phyloP scores from a whole-genome alignment of 140 eudicot species.

The Erigeron philadelphicus region DNA sequence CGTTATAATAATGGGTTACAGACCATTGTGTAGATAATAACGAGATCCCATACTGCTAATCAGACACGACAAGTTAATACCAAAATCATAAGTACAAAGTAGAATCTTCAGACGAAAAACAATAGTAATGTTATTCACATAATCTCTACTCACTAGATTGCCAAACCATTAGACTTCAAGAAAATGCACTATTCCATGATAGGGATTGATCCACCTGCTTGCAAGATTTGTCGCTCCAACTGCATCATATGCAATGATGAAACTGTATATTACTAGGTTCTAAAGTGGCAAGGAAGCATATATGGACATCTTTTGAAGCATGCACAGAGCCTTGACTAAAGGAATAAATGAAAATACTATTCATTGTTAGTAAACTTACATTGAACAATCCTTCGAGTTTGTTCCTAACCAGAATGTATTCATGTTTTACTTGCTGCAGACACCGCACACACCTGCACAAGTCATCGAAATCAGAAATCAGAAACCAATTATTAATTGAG shows the following conservation, averaged over 20 bases:
- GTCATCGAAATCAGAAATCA: not conserved
- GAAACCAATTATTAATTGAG: not conserved
- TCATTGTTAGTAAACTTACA: slow-evolving; percentile 35
- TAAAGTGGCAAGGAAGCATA: not conserved
- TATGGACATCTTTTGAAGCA: not conserved
- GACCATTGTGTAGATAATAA: slow-evolving; percentile 15
- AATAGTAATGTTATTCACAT: slow-evolving; percentile 34
- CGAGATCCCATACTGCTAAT: slow-evolving; percentile 10
- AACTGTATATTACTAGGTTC: not conserved
- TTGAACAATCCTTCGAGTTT: slow-evolving; percentile 66
- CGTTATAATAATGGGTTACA: slow-evolving; percentile 10
- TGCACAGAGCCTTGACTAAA: not conserved
- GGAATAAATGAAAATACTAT: not conserved
- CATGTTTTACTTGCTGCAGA: slow-evolving; percentile 56
- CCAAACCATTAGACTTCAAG: slow-evolving; percentile 8
- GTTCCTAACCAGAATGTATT: slow-evolving; percentile 59
- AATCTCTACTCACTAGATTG: slow-evolving; percentile 29
- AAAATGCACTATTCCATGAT: slow-evolving; percentile 33
- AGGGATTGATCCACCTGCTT: slow-evolving; percentile 72
- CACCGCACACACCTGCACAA: slow-evolving; percentile 52
- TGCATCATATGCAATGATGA: slow-evolving; percentile 23
- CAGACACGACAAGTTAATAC: slow-evolving; percentile 21
- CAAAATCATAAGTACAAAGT: slow-evolving; percentile 16
- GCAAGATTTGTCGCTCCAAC: slow-evolving; percentile 77
- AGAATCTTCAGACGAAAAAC: slow-evolving; percentile 20